These are phyloP conservation scores for Fraxinus anomala DNA, from an alignment of 257 asterid genomes.

Conservation along the genomic window DNA sequence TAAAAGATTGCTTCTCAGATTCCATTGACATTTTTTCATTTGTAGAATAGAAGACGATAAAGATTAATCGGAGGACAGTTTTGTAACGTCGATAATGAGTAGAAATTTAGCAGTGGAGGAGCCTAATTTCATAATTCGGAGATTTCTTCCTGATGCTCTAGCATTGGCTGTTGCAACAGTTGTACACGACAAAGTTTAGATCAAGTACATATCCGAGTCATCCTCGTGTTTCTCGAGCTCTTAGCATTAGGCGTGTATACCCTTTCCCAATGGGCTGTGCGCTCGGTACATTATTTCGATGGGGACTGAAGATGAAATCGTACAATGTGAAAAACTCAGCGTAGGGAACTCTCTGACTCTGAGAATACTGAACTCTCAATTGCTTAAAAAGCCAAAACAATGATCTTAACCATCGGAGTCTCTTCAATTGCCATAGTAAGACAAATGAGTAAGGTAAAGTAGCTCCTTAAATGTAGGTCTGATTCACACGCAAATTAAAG, in stretches of 20 bases:
- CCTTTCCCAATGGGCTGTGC: slow-evolving; percentile 52
- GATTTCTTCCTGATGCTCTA: slow-evolving; percentile 76
- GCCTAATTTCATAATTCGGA: slow-evolving; percentile 50
- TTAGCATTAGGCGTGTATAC: slow-evolving; percentile 36
- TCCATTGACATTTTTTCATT: slow-evolving; percentile 64
- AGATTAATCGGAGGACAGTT: slow-evolving; percentile 28
- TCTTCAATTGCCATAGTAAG: no score
- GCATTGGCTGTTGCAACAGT: slow-evolving; percentile 64
- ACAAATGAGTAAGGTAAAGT: no score
- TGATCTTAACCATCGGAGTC: not conserved
- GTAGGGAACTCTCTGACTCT: slow-evolving; percentile 6
- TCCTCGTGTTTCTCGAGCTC: slow-evolving; percentile 33
- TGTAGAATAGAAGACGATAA: slow-evolving; percentile 45
- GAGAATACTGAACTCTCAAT: slow-evolving; percentile 7
- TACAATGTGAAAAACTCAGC: slow-evolving; percentile 60
- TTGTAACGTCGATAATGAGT: slow-evolving; percentile 18
- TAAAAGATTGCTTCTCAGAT: slow-evolving; percentile 37
- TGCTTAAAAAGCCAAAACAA: slow-evolving; percentile 8
- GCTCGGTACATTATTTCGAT: slow-evolving; percentile 46
- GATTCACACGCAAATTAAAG: no score
- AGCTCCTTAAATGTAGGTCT: no score
- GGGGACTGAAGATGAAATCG: slow-evolving; percentile 58
- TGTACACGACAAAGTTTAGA: slow-evolving; percentile 25
- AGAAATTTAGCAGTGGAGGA: slow-evolving; percentile 20
- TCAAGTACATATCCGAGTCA: not conserved